Conservation (phyloP, 345 rosid genomes). For the Gossypium longicalyx region DNA sequence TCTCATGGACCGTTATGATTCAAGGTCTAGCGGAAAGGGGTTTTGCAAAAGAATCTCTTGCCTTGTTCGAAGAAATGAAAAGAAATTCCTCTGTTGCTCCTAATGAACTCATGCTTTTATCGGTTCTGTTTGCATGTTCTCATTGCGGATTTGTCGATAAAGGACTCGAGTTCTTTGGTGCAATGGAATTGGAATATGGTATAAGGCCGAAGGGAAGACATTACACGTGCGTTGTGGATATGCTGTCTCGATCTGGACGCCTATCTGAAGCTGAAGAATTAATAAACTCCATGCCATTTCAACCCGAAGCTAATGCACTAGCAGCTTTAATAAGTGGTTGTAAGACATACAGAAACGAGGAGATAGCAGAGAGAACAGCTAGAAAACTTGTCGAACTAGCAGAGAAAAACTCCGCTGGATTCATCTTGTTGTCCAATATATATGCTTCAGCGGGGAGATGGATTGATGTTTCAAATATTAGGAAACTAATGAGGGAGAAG, state of each 20-base stretch:
- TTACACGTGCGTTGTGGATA: slow-evolving; percentile 50
- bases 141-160: slow-evolving; percentile 45
- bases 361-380: slow-evolving; percentile 41
- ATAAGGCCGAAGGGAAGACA: slow-evolving; percentile 42
- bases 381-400: slow-evolving; percentile 36
- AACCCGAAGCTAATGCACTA: slow-evolving; percentile 42
- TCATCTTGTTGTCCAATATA: slow-evolving; percentile 51
- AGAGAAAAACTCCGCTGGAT: slow-evolving; percentile 35
- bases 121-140: slow-evolving; percentile 58
- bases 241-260: slow-evolving; percentile 57
- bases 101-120: slow-evolving; percentile 39
- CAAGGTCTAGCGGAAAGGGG: slow-evolving; percentile 61
- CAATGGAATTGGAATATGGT: slow-evolving; percentile 39
- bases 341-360: slow-evolving; percentile 38
- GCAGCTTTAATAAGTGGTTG: slow-evolving; percentile 56
- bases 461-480: slow-evolving; percentile 38
- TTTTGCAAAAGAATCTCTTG: slow-evolving; percentile 38
- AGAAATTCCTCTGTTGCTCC: slow-evolving; percentile 28
- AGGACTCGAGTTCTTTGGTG: slow-evolving; percentile 38
- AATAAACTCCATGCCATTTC: slow-evolving; percentile 45
- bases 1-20: slow-evolving; percentile 52
- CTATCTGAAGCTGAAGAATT: slow-evolving; percentile 54
- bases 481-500: slow-evolving; percentile 49
- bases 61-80: slow-evolving; percentile 43
- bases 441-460: slow-evolving; percentile 57